Conservation (phyloP, 306 rosid genomes). For the Rosa multiflora region DNA sequence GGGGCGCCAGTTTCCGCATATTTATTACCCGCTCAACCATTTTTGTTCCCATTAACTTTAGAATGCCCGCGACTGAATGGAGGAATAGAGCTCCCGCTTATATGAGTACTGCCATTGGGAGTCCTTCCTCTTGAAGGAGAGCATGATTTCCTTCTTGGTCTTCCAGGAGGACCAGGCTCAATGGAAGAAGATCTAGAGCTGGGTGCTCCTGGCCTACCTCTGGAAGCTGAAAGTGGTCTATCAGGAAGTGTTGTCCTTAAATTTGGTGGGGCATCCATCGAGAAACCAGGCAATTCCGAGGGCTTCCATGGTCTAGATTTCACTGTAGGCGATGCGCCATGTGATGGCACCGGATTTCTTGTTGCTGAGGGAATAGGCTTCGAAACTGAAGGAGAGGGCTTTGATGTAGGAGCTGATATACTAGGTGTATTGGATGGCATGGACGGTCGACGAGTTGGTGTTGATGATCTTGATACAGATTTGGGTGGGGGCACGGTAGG, state of each 20-base stretch:
- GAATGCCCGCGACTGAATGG: constrained; percentile 65
- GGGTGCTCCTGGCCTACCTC: constrained; percentile 98
- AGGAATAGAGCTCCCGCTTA: constrained; percentile 89
- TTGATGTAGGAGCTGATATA: constrained; percentile 51
- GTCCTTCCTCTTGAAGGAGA: constrained; percentile 93
- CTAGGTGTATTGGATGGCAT: constrained; percentile 62
- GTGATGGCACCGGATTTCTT: constrained; percentile 66
- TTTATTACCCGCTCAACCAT: constrained; percentile 95
- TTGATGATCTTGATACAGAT: constrained; percentile 76
- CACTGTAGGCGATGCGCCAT: constrained; percentile 86
- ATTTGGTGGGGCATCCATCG: constrained; percentile 91
- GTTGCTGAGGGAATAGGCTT: constrained; percentile 50
- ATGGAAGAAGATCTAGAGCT: constrained; percentile 82
- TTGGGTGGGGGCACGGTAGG: constrained; percentile 75
- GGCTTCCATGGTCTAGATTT: constrained; percentile 95
- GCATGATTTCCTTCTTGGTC: constrained; percentile 88
- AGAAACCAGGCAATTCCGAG: constrained; percentile 91
- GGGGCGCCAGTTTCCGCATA: constrained; percentile 89
- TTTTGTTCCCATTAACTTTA: constrained; percentile 75
- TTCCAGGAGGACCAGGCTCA: constrained; percentile 71
- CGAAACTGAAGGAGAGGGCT: constrained; percentile 46
- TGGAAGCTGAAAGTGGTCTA: constrained; percentile 76
- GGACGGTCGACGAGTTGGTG: constrained; percentile 83
- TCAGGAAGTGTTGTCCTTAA: constrained; percentile 86
- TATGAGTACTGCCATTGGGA: constrained; percentile 58